Percentiles rank a stretch among this genome's conserved stretches.
phyloP scores from a whole-genome alignment of 441 rosid species.

The Pelargonium cotyledonis region DNA sequence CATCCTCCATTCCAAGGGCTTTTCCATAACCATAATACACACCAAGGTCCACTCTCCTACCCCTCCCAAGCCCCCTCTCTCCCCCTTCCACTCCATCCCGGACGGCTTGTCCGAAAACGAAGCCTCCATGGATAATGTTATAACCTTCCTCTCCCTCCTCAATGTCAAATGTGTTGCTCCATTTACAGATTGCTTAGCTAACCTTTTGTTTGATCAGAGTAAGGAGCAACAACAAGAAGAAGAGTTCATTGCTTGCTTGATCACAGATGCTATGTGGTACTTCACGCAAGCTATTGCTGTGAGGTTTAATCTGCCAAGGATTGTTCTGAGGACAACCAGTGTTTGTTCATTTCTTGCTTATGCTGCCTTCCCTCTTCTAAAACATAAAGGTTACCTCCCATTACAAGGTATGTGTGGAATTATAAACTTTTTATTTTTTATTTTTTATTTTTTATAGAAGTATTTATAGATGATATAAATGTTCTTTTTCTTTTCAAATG shows the following conservation, averaged over 20 bases:
- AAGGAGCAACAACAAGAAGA: neutral
- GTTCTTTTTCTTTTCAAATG: neutral
- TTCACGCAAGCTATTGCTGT: constrained; percentile 34
- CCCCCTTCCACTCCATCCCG: constrained; percentile 28
- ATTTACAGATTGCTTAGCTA: constrained; percentile 27
- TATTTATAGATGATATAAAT: too few relatives aligned
- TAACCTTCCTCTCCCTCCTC: constrained; percentile 22
- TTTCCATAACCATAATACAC: constrained; percentile 36
- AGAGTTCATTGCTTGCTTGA: constrained; percentile 31
- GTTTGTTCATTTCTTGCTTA: constrained; percentile 28
- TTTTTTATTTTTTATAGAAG: too few relatives aligned
- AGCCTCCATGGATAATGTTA: constrained; percentile 18
- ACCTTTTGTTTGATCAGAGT: constrained; percentile 20
- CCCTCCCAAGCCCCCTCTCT: constrained; percentile 29
- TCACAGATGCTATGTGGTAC: constrained; percentile 39
- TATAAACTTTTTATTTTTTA: too few relatives aligned
- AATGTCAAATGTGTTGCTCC: constrained; percentile 26
- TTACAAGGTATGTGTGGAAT: constrained; percentile 31
- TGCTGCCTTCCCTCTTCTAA: constrained; percentile 21
- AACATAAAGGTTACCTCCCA: constrained; percentile 30
- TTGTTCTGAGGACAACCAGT: constrained; percentile 36
- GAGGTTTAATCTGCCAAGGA: constrained; percentile 27
- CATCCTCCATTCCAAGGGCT: constrained; percentile 37
- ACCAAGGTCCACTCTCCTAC: constrained; percentile 31
- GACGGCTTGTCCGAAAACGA: constrained; percentile 21